Base-by-base conservation (phyloP, 202 grass and related monocot species). In the Elaeis oleifera region DNA sequence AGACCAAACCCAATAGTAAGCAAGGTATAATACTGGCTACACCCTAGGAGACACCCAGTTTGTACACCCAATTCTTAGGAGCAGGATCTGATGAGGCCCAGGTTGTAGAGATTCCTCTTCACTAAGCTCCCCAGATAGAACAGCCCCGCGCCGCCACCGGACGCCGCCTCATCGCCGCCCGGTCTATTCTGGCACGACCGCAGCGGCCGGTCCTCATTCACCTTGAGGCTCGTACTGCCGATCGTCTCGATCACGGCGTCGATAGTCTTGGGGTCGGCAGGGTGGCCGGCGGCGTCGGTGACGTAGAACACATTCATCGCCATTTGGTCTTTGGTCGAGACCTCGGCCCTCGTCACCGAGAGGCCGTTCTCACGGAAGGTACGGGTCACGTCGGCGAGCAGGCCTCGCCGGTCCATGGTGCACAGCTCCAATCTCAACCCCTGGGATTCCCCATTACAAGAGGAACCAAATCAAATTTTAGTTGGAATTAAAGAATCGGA, bases 41-140 rank as follows among this genome's bases (percentile, higher is more conserved):
- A 9, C 20, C 11, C 13, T 24, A 13, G 16, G 6, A 16, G 0
- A 18, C 18, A 29, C 14, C 16, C 6, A 36, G 18, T 39, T 24
- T 24, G 20, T 24, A 24, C 23, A 24, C 23, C 23, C 1, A 24
- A 24, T 3, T 8, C 4, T 18, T 54, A 67, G 9, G 64, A 54
- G 23, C 64, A 67, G 50, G 64, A 67, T 32, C 64, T 31, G 17
- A 67, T 54, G 17, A 67, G 51, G 3, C 50, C 50, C 25, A 67
- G 17, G 64, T 67, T 54, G 64, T 54, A 67, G 50, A 67, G 64
- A 17, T 67, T 67, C 25, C 64, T 54, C 64, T 32, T 67, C 51
- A 67, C 64, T 1, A 67, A 19, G 17, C 26, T 67, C 14, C 64
- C 64, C 24, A 67, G 9, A 51, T 29, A 21, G 50, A 67, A 67